Evolutionary conservation across 306 rosid species (phyloP).

Genomic region (Begonia fuchsioides): DNA sequence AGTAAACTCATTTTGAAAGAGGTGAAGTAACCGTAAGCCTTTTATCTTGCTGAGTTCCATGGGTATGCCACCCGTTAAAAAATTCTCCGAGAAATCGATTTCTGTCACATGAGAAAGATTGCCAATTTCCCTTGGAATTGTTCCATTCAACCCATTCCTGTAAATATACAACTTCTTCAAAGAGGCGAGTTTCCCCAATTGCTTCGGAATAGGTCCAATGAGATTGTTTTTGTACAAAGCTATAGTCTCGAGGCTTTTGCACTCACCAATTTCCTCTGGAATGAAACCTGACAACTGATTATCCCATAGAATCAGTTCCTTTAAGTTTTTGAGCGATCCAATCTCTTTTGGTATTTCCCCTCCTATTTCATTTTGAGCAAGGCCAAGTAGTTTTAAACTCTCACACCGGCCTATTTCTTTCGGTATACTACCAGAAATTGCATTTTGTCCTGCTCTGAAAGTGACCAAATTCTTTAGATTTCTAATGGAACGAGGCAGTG

Average conservation of each 20-base stretch:
- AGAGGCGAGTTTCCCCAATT: conserved; percentile 58
- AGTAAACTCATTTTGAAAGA: conserved; percentile 71
- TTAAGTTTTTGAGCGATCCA: conserved; percentile 61
- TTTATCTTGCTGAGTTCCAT: conserved; percentile 54
- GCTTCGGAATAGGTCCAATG: conserved; percentile 47
- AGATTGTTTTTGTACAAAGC: conserved; percentile 70
- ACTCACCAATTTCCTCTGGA: conserved; percentile 76
- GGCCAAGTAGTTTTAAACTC: conserved; percentile 62
- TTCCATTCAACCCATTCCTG: conserved; percentile 72
- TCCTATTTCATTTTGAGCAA: conserved; percentile 63
- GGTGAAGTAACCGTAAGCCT: conserved; percentile 51
- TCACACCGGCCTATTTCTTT: conserved; percentile 53
- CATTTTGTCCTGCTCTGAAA: conserved; percentile 74
- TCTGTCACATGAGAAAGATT: conserved; percentile 52
- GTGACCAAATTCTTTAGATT: conserved; percentile 47
- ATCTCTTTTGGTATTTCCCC: conserved; percentile 71
- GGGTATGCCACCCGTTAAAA: conserved; percentile 58
- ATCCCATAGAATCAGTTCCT: conserved; percentile 44
- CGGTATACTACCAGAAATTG: conserved; percentile 69
- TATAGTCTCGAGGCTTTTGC: conserved; percentile 44
- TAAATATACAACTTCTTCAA: conserved; percentile 59
- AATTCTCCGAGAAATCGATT: conserved; percentile 85
- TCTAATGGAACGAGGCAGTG: conserved; percentile 66
- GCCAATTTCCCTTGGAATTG: conserved; percentile 82
- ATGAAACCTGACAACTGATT: conserved; percentile 61